Percentiles rank a stretch among this genome's conserved stretches.
Conservation (phyloP, 805 yeast species). For the Candida maltosa region DNA sequence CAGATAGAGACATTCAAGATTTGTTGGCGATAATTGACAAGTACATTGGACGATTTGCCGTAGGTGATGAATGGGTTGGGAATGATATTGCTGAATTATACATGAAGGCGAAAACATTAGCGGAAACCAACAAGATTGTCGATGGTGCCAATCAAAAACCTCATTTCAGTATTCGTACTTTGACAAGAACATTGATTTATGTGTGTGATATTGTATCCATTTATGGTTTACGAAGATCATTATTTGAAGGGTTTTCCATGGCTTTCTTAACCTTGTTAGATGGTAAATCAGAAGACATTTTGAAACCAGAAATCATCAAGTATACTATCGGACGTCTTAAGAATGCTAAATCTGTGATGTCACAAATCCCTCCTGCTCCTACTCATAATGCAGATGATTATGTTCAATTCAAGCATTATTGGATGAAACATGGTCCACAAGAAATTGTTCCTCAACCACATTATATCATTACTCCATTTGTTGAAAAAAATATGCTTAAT, state of each 20-base stretch:
- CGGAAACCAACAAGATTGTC: slow-evolving; percentile 75
- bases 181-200: slow-evolving; percentile 80
- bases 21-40: slow-evolving; percentile 78
- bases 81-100: slow-evolving; percentile 89
- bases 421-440: slow-evolving; percentile 79
- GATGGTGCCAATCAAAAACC: slow-evolving; percentile 97
- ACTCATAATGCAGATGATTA: slow-evolving; percentile 40
- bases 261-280: slow-evolving; percentile 84
- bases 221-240: slow-evolving; percentile 83
- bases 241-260: slow-evolving; percentile 96
- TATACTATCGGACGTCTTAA: slow-evolving; percentile 71
- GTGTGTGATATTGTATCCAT: slow-evolving; percentile 74
- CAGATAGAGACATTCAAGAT: slow-evolving; percentile 84
- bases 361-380: slow-evolving; percentile 74
- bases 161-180: slow-evolving; percentile 92
- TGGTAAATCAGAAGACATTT: slow-evolving; percentile 57
- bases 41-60: slow-evolving; percentile 71
- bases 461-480: slow-evolving; percentile 93
- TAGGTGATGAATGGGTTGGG: slow-evolving; percentile 82
- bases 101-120: slow-evolving; percentile 67
- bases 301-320: slow-evolving; percentile 67
- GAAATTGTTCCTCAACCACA: slow-evolving; percentile 64
- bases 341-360: slow-evolving; percentile 69
- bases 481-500: slow-evolving; percentile 87
- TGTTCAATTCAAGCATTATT: slow-evolving; percentile 87